Evolutionary conservation across 257 asterid species (phyloP).

Genomic region (Apocynum venetum): DNA sequence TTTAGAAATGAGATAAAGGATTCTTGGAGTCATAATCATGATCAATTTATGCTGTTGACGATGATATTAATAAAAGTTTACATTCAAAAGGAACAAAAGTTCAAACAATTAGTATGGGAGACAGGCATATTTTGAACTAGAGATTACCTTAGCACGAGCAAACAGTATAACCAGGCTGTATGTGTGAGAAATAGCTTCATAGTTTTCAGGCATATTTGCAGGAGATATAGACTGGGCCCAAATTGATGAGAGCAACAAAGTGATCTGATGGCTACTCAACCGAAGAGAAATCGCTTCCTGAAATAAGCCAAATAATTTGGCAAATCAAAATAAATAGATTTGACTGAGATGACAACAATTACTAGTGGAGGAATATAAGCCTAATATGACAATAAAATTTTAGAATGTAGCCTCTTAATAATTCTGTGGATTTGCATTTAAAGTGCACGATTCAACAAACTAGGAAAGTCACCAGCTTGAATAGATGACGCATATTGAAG

Average conservation of each 20-base stretch:
- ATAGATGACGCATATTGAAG: background rate
- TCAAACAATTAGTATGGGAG: background rate
- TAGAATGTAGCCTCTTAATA: background rate
- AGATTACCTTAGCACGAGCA: conserved; percentile 81
- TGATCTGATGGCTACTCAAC: conserved; percentile 91
- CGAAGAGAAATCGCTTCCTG: conserved; percentile 75
- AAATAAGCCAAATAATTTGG: conserved; percentile 15
- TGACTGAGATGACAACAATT: background rate
- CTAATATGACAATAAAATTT: background rate
- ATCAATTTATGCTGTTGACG: background rate
- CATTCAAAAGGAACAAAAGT: background rate
- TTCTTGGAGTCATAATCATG: background rate
- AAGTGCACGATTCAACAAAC: background rate
- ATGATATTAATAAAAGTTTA: background rate
- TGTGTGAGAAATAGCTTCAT: conserved; percentile 95
- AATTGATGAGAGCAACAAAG: conserved; percentile 71
- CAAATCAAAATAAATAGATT: conserved; percentile 7
- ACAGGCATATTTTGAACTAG: conserved; percentile 2
- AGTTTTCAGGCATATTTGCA: conserved; percentile 81
- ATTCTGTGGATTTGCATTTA: background rate
- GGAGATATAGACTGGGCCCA: conserved; percentile 83
- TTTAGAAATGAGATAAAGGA: background rate
- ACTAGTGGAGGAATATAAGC: background rate
- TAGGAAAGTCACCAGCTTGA: background rate
- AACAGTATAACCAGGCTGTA: conserved; percentile 81